Conservation (phyloP, 2,329 filamentous ascomycete genomes). For the Nakataea oryzae region DNA sequence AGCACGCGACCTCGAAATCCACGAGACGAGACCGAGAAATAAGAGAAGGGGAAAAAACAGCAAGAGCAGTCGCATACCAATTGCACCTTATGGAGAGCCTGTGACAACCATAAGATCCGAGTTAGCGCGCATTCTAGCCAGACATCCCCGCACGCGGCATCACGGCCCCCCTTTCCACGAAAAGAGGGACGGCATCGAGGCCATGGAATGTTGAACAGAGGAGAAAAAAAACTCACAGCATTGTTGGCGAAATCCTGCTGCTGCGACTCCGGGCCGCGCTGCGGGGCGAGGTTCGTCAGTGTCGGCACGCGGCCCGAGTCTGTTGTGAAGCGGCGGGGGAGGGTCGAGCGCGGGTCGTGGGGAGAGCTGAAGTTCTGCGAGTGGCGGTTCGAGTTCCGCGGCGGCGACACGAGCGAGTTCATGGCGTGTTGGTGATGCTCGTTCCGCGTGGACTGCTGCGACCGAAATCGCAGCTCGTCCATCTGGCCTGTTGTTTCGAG, state of each 20-base stretch:
- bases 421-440: conserved; percentile 50
- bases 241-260: conserved; percentile 31
- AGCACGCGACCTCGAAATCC: neutral
- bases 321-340: conserved; percentile 89
- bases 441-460: conserved; percentile 66
- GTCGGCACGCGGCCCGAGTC: conserved; percentile 78
- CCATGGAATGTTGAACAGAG: neutral
- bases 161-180: neutral
- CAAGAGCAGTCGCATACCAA: conserved; percentile 46
- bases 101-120: conserved; percentile 6
- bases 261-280: conserved; percentile 36
- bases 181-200: neutral
- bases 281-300: conserved; percentile 46
- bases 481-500: conserved; percentile 37
- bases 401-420: conserved; percentile 63
- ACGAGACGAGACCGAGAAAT: too few relatives aligned
- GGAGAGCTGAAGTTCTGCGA: conserved; percentile 39
- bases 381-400: conserved; percentile 53
- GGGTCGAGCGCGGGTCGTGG: conserved; percentile 62
- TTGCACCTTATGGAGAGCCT: conserved; percentile 65
- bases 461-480: conserved; percentile 71
- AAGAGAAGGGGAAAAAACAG: neutral
- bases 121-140: conserved; percentile 1
- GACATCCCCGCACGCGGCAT: neutral
- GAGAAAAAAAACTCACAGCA: conserved; percentile 2